phyloP scores from a whole-genome alignment of 345 rosid species.

The Cardamine resedifolia region DNA sequence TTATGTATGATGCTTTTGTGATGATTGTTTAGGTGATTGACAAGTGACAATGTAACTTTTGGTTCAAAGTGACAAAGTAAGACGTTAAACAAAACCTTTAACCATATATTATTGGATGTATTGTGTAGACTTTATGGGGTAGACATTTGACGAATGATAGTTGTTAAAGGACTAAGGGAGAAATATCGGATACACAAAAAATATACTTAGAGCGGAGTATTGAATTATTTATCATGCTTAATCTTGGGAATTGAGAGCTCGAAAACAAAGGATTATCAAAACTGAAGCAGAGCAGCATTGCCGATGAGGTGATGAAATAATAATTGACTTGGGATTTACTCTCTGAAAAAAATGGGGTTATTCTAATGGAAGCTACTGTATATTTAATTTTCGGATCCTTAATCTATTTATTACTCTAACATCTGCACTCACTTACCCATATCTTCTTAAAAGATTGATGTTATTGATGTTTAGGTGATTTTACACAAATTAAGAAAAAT shows the following conservation, averaged over 20 bases:
- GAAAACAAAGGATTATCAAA: constrained; percentile 25
- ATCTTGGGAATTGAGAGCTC: constrained; percentile 33
- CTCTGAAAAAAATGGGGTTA: constrained; percentile 3
- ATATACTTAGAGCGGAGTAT: not conserved
- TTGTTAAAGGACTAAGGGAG: not conserved
- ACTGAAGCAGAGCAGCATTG: constrained; percentile 25
- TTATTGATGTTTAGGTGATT: too few relatives aligned
- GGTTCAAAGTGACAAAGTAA: not conserved
- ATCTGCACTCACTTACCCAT: constrained; percentile 12
- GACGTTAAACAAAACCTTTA: not conserved
- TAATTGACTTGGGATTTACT: constrained; percentile 44
- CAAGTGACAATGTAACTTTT: not conserved
- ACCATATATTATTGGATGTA: not conserved
- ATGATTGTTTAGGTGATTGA: not conserved
- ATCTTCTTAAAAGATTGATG: too few relatives aligned
- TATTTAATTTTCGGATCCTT: constrained; percentile 13
- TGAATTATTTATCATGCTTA: not conserved
- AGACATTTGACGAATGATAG: not conserved
- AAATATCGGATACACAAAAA: not conserved
- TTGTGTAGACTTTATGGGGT: not conserved
- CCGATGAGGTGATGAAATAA: constrained; percentile 18
- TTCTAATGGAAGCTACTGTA: constrained; percentile 1
- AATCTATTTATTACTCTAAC: constrained; percentile 18
- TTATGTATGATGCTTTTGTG: not conserved
- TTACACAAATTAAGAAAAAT: too few relatives aligned